Base-by-base conservation (phyloP, 1,139 yeast genomes). In the Zygoascus meyerae region DNA sequence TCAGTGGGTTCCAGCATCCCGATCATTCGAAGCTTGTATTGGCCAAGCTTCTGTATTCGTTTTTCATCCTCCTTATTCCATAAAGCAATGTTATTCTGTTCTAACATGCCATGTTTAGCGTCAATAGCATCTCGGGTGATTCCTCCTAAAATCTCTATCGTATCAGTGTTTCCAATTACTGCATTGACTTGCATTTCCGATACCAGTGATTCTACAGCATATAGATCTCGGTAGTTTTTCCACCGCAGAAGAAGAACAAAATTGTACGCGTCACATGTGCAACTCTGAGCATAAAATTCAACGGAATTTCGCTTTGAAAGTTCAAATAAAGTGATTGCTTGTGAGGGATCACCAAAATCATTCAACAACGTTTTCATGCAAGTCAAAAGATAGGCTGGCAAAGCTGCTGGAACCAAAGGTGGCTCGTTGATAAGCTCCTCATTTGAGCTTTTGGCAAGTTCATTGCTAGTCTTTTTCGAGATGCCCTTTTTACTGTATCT, bases 111-210 rank as follows among this genome's bases (percentile, higher is more conserved):
- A 12, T 57, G 57, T 29, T 58, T 54, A 37, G 58, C 55, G 8
- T 54, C 63, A 9, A 53, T 45, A 16, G 58, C 55, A 41, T 58
- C 64, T 2, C 58, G 46, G 29, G 59, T 52, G 40, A 66, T 58
- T 11, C 49, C 41, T 12, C 58, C 54, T 29, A 72, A 51, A 5
- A 67, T 54, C 30, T 56, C 57, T 8, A 62, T 55, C 2, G 77
- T 73, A 8, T 60, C 65, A 1, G 61, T 48, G 50, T 69, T 63
- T 3, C 70, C 68, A 26, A 60, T 60, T n/a, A 73, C 64, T 10
- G 73, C 76, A 49, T 73, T 73, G 45, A 67, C 66, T 14, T 64
- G 64, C 63, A 73, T 65, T 48, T 73, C 77, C 7, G 65, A 61
- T 14, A 71, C 55, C 14, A 70, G 52, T 2, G 59, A 53, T 29